Base-by-base conservation (phyloP, 306 rosid genomes). In the Carpinus fangiana region DNA sequence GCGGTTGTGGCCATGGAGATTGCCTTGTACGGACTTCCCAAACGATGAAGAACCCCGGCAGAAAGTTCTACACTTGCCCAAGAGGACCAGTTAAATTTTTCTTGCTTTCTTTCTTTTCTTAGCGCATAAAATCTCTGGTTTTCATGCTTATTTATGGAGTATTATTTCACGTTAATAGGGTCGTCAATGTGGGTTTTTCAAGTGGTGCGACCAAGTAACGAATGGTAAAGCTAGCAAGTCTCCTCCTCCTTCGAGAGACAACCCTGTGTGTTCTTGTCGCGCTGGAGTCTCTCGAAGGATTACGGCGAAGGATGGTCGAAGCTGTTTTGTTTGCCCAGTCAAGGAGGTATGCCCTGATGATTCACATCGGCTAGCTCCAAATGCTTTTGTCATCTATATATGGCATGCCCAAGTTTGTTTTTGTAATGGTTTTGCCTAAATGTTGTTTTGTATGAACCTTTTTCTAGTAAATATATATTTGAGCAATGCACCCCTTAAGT, bases 301-400 rank as follows among this genome's bases (percentile, higher is more conserved):
- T 53, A 26, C 10, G 21, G 55, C 43, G 72, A 13, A 5, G 48
- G 21, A 21, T 17, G 46, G 66, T 67, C 66, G 73, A 1, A 17
- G 9, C 41, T 80, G 4, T 70, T 89, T 75, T 62, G 66, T 16
- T 7, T 89, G 91, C 79, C 88, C 88, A 76, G 78, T 87, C 78
- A 47, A 67, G 70, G 80, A 75, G 87, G 93, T 87, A 64, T 46
- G 45, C 12, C 47, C 70, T 26, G 46, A 14, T 64, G 61, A 55
- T 55, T 2, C 23, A 55, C 26, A 50, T 2, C 17, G 2, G 7
- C 60, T 54, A 18, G 4, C 26, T 54, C 60, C 60, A 17, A 54
- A 54, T 54, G 26, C 60, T 5, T 17, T 17, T 26, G 1, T 52
- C 56, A 18, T 52, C 16, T 52, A 14, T 52, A 52, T 52, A 1